Evolutionary conservation across 2,329 filamentous ascomycete species (phyloP).

Genomic region (Aspergillus glaucus): DNA sequence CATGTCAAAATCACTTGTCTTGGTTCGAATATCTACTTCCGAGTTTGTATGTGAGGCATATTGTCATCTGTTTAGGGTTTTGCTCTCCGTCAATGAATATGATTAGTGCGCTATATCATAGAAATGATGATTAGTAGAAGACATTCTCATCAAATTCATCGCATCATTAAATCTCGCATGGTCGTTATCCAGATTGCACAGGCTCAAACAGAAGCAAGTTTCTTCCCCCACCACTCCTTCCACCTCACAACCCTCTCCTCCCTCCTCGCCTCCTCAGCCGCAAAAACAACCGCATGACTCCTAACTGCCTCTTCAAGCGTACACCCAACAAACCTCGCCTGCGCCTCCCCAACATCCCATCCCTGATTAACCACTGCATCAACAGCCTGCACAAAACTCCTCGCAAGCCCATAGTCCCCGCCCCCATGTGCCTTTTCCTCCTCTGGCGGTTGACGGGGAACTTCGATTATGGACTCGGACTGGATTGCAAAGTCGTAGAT

Average conservation of each 20-base stretch:
- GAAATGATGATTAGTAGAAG: no score
- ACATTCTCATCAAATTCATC: no score
- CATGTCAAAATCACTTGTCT: no score
- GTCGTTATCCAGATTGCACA: no score
- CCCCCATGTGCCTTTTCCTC: constrained; percentile 61
- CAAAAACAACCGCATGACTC: constrained; percentile 90
- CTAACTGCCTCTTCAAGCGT: constrained; percentile 79
- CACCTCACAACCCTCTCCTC: constrained; percentile 67
- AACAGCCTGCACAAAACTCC: constrained; percentile 77
- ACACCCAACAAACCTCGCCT: constrained; percentile 70
- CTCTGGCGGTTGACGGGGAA: constrained; percentile 54
- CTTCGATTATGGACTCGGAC: constrained; percentile 47
- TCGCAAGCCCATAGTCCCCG: constrained; percentile 71
- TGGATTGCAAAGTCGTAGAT: constrained; percentile 65
- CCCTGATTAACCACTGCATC: constrained; percentile 67
- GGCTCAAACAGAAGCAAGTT: constrained; percentile 15
- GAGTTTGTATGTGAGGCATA: no score
- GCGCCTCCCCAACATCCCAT: constrained; percentile 62
- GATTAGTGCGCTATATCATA: no score
- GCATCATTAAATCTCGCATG: no score
- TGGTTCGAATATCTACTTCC: no score
- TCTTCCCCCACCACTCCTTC: constrained; percentile 64
- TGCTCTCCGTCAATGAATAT: no score
- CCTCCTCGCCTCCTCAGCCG: constrained; percentile 77
- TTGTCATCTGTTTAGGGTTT: no score